Conservation (phyloP, 495 filamentous ascomycete species). For the Annulohypoxylon maeteangense region DNA sequence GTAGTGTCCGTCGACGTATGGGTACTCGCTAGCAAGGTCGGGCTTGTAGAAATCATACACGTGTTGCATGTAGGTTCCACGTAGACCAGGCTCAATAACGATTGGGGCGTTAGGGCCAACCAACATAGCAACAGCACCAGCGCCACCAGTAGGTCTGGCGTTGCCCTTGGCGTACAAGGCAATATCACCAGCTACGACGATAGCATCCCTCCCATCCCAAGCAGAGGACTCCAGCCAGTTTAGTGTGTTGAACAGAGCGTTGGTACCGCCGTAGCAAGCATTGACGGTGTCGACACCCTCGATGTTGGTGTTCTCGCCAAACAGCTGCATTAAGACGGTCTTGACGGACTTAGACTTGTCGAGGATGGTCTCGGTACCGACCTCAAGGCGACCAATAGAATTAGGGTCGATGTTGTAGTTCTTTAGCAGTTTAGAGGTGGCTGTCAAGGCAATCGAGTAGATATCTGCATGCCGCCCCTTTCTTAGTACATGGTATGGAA, state of each 20-base stretch:
- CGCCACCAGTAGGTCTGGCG: constrained; percentile 94
- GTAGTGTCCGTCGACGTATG: constrained; percentile 95
- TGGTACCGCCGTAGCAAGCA: constrained; percentile 98
- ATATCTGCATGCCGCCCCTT: constrained; percentile 72
- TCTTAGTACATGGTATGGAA: constrained; percentile 25
- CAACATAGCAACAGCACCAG: constrained; percentile 92
- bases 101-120: constrained; percentile 93
- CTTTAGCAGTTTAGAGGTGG: constrained; percentile 83
- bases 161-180: constrained; percentile 97
- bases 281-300: constrained; percentile 98
- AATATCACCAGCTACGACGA: constrained; percentile 96
- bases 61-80: constrained; percentile 92
- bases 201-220: constrained; percentile 95
- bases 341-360: constrained; percentile 99
- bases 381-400: constrained; percentile 92
- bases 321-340: constrained; percentile 98
- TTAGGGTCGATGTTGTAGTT: constrained; percentile 95
- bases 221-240: constrained; percentile 99
- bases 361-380: constrained; percentile 96
- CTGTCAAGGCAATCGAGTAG: constrained; percentile 95
- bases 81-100: constrained; percentile 89
- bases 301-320: constrained; percentile 86
- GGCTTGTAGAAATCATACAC: constrained; percentile 99
- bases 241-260: constrained; percentile 94
- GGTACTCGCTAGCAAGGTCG: constrained; percentile 97